phyloP scores from a whole-genome alignment of 1,139 yeast species.

The Suhomyces terraborum region DNA sequence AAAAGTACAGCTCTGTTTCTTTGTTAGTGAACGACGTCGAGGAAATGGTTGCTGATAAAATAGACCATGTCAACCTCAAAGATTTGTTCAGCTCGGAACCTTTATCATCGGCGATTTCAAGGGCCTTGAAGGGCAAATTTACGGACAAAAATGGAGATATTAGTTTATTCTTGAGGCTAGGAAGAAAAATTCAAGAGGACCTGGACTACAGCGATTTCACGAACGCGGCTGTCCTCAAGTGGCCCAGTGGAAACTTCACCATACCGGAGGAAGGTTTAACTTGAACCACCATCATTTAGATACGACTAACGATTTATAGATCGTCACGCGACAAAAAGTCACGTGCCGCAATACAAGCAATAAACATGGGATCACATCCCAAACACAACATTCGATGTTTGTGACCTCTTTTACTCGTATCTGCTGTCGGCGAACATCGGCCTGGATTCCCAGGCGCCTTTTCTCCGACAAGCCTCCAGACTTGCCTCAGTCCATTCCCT shows the following conservation, averaged over 20 bases:
- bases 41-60: conserved; percentile 55
- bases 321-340: not conserved
- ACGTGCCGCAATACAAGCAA: not conserved
- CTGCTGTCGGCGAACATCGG: not conserved
- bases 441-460: not conserved
- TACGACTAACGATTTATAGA: not conserved
- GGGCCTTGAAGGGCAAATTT: conserved; percentile 21
- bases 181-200: conserved; percentile 47
- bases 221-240: conserved; percentile 54
- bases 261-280: conserved; percentile 29
- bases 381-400: no score
- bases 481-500: not conserved
- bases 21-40: conserved; percentile 80
- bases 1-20: conserved; percentile 51
- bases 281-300: conserved; percentile 4
- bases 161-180: conserved; percentile 55
- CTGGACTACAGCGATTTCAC: conserved; percentile 54
- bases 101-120: conserved; percentile 15
- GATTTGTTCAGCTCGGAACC: conserved; percentile 37
- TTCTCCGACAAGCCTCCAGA: not conserved
- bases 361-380: no score
- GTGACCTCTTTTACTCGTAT: not conserved
- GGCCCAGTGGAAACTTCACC: conserved; percentile 59
- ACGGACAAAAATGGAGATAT: conserved; percentile 34
- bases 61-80: conserved; percentile 44